Percentiles rank a stretch among this genome's conserved stretches.
Conservation (phyloP, 176 grass and related monocot genomes). For the Guadua angustifolia region DNA sequence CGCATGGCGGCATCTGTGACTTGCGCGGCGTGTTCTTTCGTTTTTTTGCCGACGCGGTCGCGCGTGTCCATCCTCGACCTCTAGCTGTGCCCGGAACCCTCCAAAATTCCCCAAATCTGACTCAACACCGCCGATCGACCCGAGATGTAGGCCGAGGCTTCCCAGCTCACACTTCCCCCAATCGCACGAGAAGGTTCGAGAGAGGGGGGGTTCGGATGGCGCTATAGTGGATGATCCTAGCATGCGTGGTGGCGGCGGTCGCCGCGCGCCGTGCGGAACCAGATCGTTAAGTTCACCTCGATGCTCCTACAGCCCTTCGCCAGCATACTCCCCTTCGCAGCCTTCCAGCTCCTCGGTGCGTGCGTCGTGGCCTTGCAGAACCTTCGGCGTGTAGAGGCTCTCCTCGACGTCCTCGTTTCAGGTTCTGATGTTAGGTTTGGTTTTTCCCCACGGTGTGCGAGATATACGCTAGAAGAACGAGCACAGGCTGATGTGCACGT, state of each 20-base stretch:
- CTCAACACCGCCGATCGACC: no score
- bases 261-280: constrained; percentile 66
- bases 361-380: background rate
- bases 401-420: background rate
- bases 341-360: constrained; percentile 82
- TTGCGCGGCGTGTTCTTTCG: no score
- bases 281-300: constrained; percentile 72
- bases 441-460: background rate
- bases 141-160: constrained; percentile 38
- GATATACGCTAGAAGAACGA: constrained; percentile 94
- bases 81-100: no score
- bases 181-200: constrained; percentile 9
- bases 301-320: constrained; percentile 72
- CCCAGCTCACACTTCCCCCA: background rate
- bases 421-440: constrained; percentile 35
- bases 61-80: no score
- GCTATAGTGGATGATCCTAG: constrained; percentile 88
- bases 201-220: constrained; percentile 52
- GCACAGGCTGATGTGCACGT: constrained; percentile 77
- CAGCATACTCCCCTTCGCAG: constrained; percentile 72
- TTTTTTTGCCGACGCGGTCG: no score
- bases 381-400: background rate
- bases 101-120: no score
- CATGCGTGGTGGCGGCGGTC: constrained; percentile 79
- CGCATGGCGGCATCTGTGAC: no score